A percentile compares a stretch with the other conserved stretches of the same genome.
Conservation (phyloP, 768 basidiomycete genomes). For the Collybia nuda region DNA sequence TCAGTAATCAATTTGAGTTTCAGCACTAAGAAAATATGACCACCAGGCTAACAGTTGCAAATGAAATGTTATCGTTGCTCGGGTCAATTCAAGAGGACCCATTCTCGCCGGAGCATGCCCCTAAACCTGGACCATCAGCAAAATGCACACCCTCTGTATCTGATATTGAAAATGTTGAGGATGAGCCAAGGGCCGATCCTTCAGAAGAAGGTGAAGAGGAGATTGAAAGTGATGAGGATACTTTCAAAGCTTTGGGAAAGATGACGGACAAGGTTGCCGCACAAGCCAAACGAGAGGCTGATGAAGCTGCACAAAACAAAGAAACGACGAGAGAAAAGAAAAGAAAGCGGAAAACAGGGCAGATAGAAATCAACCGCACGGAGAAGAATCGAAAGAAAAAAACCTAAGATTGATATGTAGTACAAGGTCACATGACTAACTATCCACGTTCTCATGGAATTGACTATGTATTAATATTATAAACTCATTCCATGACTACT, state of each 20-base stretch:
- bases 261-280: constrained; percentile 21
- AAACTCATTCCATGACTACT: constrained; percentile 50
- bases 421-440: neutral
- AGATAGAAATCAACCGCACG: constrained; percentile 5
- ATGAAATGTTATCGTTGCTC: constrained; percentile 89
- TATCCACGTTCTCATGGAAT: neutral
- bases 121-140: constrained; percentile 15
- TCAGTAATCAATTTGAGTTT: neutral
- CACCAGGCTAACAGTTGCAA: constrained; percentile 78
- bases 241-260: constrained; percentile 23
- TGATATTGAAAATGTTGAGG: constrained; percentile 19
- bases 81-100: constrained; percentile 81
- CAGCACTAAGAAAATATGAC: constrained; percentile 6
- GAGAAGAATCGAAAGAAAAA: constrained; percentile 15
- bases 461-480: constrained; percentile 42
- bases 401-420: neutral
- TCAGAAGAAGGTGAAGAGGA: constrained; percentile 20
- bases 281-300: constrained; percentile 22
- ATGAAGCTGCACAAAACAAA: constrained; percentile 11
- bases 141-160: constrained; percentile 14
- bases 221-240: constrained; percentile 24
- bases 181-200: constrained; percentile 11
- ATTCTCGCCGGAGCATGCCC: constrained; percentile 61
- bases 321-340: constrained; percentile 20
- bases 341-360: constrained; percentile 14